phyloP scores from a whole-genome alignment of 129 eudicot species.

The Oenanthe sinensis region DNA sequence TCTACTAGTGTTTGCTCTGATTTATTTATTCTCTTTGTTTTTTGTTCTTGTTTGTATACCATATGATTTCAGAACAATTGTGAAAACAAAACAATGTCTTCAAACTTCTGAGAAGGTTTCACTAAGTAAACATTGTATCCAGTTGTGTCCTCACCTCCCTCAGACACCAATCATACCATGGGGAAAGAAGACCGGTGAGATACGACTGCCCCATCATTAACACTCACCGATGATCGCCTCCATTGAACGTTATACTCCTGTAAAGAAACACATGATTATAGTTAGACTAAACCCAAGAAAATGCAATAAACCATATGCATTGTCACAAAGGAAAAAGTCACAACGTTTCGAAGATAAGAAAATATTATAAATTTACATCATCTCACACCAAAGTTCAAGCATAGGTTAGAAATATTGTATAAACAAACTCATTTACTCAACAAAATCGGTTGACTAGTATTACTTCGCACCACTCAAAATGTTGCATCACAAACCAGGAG shows the following conservation, averaged over 20 bases:
- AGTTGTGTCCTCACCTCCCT: conserved; percentile 5
- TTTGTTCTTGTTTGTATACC: background rate
- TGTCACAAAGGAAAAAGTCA: background rate
- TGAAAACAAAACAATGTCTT: background rate
- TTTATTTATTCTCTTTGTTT: background rate
- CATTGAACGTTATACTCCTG: background rate
- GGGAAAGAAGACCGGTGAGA: background rate
- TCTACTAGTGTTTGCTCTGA: background rate
- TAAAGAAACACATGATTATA: background rate
- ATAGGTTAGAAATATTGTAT: too few relatives aligned
- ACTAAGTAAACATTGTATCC: background rate
- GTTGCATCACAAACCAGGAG: background rate
- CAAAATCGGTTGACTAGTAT: background rate
- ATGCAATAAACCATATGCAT: background rate
- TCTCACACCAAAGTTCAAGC: too few relatives aligned
- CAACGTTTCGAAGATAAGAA: background rate
- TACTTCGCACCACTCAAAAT: background rate
- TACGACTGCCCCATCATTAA: background rate
- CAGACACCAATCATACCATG: background rate
- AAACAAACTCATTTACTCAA: too few relatives aligned
- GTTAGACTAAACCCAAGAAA: background rate
- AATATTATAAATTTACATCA: too few relatives aligned
- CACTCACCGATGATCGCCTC: conserved; percentile 1
- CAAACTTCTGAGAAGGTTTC: background rate
- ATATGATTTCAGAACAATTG: conserved; percentile 2